Conservation (phyloP, 805 yeast species). For the Yamadazyma ubonensis region DNA sequence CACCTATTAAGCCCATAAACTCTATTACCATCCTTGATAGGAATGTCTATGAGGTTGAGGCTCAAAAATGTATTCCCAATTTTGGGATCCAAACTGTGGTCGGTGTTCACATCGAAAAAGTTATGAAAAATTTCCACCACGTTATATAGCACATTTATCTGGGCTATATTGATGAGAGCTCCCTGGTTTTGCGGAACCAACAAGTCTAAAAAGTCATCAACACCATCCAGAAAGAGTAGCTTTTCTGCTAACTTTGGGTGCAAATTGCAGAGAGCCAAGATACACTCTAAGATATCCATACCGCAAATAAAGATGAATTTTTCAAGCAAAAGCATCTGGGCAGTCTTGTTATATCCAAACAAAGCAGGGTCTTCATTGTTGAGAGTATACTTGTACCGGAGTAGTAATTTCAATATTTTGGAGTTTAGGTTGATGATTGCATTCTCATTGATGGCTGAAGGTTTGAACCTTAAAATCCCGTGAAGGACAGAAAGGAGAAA, state of each 20-base stretch:
- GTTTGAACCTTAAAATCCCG: slow-evolving; percentile 55
- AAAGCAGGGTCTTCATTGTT: slow-evolving; percentile 21
- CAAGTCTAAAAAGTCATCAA: slow-evolving; percentile 27
- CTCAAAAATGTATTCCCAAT: slow-evolving; percentile 28
- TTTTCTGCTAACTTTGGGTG: slow-evolving; percentile 1
- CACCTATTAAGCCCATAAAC: slow-evolving; percentile 55
- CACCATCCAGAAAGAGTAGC: slow-evolving; percentile 6
- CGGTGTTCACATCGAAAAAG: slow-evolving; percentile 26
- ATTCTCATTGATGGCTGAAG: slow-evolving; percentile 52
- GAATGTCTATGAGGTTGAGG: slow-evolving; percentile 42
- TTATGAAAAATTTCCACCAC: slow-evolving; percentile 52
- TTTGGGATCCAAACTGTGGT: slow-evolving; percentile 6
- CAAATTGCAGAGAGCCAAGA: slow-evolving; percentile 20
- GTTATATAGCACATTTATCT: slow-evolving; percentile 51
- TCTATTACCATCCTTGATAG: slow-evolving; percentile 39
- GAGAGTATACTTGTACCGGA: slow-evolving; percentile 14
- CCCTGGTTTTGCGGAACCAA: slow-evolving; percentile 52
- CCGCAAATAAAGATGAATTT: slow-evolving; percentile 49
- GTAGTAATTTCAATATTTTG: slow-evolving; percentile 18
- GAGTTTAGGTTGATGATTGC: slow-evolving; percentile 24
- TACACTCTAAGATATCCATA: slow-evolving; percentile 56
- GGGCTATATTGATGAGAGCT: slow-evolving; percentile 34
- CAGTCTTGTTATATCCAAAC: slow-evolving; percentile 9
- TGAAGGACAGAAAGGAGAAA: slow-evolving; percentile 58
- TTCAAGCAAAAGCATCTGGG: slow-evolving; percentile 33